phyloP scores from a whole-genome alignment of 2,329 filamentous ascomycete species.

The Trichoderma guizhouense region DNA sequence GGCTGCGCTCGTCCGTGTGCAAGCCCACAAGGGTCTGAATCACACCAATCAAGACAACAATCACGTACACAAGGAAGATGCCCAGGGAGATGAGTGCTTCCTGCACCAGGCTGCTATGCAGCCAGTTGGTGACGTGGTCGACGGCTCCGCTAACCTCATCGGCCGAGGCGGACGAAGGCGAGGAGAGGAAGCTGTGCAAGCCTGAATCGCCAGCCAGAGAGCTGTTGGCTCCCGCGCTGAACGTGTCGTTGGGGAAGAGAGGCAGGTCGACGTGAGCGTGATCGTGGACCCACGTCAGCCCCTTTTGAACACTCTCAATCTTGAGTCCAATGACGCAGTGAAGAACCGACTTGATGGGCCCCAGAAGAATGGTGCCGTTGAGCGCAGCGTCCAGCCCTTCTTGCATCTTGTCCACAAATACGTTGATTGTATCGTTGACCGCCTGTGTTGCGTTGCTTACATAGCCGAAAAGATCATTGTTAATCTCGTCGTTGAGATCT shows the following conservation, averaged over 20 bases:
- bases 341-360: slow-evolving; percentile 74
- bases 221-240: slow-evolving; percentile 72
- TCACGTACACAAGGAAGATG: slow-evolving; percentile 72
- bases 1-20: slow-evolving; percentile 53
- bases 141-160: slow-evolving; percentile 82
- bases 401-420: slow-evolving; percentile 75
- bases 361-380: slow-evolving; percentile 74
- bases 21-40: slow-evolving; percentile 62
- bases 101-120: slow-evolving; percentile 65
- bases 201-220: slow-evolving; percentile 56
- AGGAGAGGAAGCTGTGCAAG: slow-evolving; percentile 71
- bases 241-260: slow-evolving; percentile 71
- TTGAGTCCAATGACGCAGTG: slow-evolving; percentile 88
- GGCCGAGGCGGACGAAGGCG: slow-evolving; percentile 66
- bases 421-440: slow-evolving; percentile 80
- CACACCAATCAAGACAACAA: slow-evolving; percentile 73
- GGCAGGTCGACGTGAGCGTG: slow-evolving; percentile 82
- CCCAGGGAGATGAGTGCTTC: slow-evolving; percentile 77
- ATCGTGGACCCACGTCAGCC: slow-evolving; percentile 89
- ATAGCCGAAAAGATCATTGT: slow-evolving; percentile 80
- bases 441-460: slow-evolving; percentile 79
- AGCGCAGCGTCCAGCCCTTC: slow-evolving; percentile 73
- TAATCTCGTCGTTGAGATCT: slow-evolving; percentile 72
- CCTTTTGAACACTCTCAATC: slow-evolving; percentile 77
- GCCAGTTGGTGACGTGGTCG: slow-evolving; percentile 61